Percentiles rank a stretch among this genome's conserved stretches.
Evolutionary conservation across 495 filamentous ascomycete species (phyloP).

Genomic region (Penicillium psychrofluorescens): DNA sequence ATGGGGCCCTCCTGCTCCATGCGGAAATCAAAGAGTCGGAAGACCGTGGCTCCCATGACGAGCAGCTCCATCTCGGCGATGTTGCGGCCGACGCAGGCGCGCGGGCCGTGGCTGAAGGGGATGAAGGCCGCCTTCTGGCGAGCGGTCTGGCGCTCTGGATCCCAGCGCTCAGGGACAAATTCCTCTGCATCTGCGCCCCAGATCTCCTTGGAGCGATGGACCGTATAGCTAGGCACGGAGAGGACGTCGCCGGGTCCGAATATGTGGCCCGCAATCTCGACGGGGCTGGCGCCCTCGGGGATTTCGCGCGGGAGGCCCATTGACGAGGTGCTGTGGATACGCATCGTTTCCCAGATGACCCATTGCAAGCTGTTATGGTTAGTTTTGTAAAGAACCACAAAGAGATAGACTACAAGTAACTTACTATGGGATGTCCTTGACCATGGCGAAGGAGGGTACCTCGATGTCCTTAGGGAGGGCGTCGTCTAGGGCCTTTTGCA

Average conservation of each 20-base stretch:
- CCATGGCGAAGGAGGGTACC: slow-evolving; percentile 63
- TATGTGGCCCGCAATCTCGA: slow-evolving; percentile 49
- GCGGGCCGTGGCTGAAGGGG: slow-evolving; percentile 75
- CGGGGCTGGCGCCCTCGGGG: slow-evolving; percentile 49
- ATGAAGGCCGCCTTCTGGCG: slow-evolving; percentile 76
- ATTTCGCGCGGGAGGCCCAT: slow-evolving; percentile 83
- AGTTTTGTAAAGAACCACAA: neutral
- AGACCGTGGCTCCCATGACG: slow-evolving; percentile 71
- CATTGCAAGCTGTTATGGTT: slow-evolving; percentile 45
- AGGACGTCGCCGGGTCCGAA: slow-evolving; percentile 73
- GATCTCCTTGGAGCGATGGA: slow-evolving; percentile 74
- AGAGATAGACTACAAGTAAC: slow-evolving; percentile 4
- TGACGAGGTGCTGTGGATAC: slow-evolving; percentile 81
- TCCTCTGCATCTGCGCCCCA: slow-evolving; percentile 73
- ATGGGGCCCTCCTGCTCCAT: slow-evolving; percentile 58
- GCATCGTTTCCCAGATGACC: slow-evolving; percentile 84
- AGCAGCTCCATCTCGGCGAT: slow-evolving; percentile 93
- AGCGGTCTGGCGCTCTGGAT: slow-evolving; percentile 41
- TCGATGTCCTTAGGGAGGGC: slow-evolving; percentile 52
- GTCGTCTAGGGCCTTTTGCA: slow-evolving; percentile 67
- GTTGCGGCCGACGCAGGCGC: slow-evolving; percentile 77
- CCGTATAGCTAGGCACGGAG: slow-evolving; percentile 78
- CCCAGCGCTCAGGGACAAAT: slow-evolving; percentile 82
- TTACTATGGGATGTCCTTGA: slow-evolving; percentile 69
- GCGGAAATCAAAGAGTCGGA: slow-evolving; percentile 66